Percentiles rank a stretch among this genome's conserved stretches.
Evolutionary conservation across 805 yeast genomes (phyloP).

Genomic region (Yamadazyma sp.): DNA sequence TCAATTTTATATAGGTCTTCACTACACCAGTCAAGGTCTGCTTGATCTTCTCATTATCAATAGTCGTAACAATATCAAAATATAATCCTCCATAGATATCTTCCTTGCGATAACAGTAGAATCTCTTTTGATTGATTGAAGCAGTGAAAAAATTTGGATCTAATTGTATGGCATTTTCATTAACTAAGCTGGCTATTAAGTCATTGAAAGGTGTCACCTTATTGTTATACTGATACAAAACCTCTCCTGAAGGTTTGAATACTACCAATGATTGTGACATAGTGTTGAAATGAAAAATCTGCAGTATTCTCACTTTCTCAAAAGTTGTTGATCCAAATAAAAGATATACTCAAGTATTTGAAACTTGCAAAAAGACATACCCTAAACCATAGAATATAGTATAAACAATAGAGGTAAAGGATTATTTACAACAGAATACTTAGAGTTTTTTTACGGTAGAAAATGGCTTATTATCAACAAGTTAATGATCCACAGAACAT

Average conservation of each 20-base stretch:
- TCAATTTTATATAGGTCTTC: conserved; percentile 28
- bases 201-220: conserved; percentile 40
- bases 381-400: too few species aligned
- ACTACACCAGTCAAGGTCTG: conserved; percentile 28
- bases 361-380: too few species aligned
- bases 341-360: too few species aligned
- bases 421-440: too few species aligned
- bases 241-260: conserved; percentile 33
- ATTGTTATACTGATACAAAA: conserved; percentile 34
- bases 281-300: not conserved
- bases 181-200: conserved; percentile 30
- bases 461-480: conserved; percentile 40
- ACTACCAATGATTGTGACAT: conserved; percentile 42
- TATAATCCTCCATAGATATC: conserved; percentile 33
- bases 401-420: too few species aligned
- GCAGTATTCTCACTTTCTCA: too few species aligned
- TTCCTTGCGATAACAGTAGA: conserved; percentile 27
- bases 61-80: conserved; percentile 36
- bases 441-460: too few species aligned
- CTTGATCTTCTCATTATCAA: conserved; percentile 37
- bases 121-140: conserved; percentile 30
- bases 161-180: conserved; percentile 29
- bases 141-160: conserved; percentile 32
- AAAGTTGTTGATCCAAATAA: too few species aligned
- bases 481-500: conserved; percentile 29